A percentile compares a stretch with the other conserved stretches of the same genome.
Evolutionary conservation across 768 basidiomycete species (phyloP).

Genomic region (Candolleomyces efflorescens): DNA sequence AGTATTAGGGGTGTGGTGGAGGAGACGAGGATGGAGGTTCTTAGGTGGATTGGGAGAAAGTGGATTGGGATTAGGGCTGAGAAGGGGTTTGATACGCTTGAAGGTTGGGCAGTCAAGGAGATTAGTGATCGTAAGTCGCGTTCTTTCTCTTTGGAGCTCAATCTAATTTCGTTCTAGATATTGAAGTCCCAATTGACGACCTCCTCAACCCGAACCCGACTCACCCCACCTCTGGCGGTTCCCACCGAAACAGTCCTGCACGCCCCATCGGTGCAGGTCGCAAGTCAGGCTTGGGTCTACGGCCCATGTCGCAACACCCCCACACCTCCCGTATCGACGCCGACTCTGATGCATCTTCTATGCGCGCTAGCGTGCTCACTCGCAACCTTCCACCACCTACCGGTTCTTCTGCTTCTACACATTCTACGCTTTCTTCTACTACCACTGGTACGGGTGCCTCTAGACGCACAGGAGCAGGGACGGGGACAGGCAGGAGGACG

Average conservation of each 20-base stretch:
- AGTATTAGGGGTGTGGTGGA: slow-evolving; percentile 71
- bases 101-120: slow-evolving; percentile 85
- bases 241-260: slow-evolving; percentile 12
- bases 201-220: slow-evolving; percentile 46
- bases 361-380: slow-evolving; percentile 42
- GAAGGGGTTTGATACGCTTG: slow-evolving; percentile 79
- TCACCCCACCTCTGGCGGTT: slow-evolving; percentile 7
- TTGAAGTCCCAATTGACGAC: slow-evolving; percentile 78
- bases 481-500: background rate
- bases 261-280: background rate
- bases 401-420: background rate
- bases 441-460: slow-evolving; percentile 9
- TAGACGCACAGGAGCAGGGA: background rate
- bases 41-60: slow-evolving; percentile 51
- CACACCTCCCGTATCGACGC: slow-evolving; percentile 32
- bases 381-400: slow-evolving; percentile 17
- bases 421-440: slow-evolving; percentile 1
- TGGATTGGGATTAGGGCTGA: slow-evolving; percentile 74
- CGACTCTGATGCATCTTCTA: slow-evolving; percentile 39
- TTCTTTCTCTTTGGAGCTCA: background rate
- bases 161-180: slow-evolving; percentile 40
- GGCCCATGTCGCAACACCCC: slow-evolving; percentile 26
- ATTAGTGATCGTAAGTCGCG: slow-evolving; percentile 65
- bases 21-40: slow-evolving; percentile 57
- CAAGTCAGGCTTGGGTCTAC: slow-evolving; percentile 7